Conservation (phyloP, 257 asterid genomes). For the Knoxia roxburghii region DNA sequence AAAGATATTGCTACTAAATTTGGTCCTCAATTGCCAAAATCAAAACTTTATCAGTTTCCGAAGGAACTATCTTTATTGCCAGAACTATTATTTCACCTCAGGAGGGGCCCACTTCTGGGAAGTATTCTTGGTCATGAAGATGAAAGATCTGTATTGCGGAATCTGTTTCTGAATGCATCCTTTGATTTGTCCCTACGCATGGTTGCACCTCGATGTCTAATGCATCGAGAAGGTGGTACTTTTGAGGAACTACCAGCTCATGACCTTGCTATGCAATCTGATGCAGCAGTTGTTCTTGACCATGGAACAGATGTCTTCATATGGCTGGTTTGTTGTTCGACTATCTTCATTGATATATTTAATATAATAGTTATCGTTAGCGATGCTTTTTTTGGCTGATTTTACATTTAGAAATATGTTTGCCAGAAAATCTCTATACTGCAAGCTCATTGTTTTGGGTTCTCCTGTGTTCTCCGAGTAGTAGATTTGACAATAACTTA, state of each 20-base stretch:
- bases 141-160: constrained; percentile 79
- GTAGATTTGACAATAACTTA: not conserved
- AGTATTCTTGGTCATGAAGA: constrained; percentile 90
- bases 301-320: constrained; percentile 98
- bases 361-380: not conserved
- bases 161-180: constrained; percentile 79
- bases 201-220: constrained; percentile 95
- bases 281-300: constrained; percentile 97
- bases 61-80: constrained; percentile 76
- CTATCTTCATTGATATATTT: not conserved
- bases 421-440: not conserved
- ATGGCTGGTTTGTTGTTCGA: constrained; percentile 70
- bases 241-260: constrained; percentile 95
- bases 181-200: constrained; percentile 90
- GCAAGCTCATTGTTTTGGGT: not conserved
- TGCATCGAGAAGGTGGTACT: constrained; percentile 98
- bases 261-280: constrained; percentile 98
- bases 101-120: constrained; percentile 90
- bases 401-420: not conserved
- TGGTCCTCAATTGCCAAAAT: constrained; percentile 76
- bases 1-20: constrained; percentile 75
- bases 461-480: not conserved
- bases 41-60: constrained; percentile 77
- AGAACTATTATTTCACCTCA: constrained; percentile 79
- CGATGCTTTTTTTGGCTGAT: not conserved